Conservation (phyloP, 1,284 basidiomycete genomes). For the Polyporus tsugae region DNA sequence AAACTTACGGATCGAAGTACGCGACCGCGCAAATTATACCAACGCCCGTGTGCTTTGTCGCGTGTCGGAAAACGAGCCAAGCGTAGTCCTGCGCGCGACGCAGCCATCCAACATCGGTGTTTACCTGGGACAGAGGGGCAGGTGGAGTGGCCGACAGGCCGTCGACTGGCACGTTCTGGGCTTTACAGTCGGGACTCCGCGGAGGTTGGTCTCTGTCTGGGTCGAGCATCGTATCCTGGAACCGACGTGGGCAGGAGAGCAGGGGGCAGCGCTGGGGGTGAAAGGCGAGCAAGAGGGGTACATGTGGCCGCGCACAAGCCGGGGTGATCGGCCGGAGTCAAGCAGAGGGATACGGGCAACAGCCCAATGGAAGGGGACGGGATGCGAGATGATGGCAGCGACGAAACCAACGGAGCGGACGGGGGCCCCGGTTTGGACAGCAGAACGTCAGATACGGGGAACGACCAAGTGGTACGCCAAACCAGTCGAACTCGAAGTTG, state of each 20-base stretch:
- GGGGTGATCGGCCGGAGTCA: slow-evolving; percentile 7
- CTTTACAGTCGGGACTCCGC: background rate
- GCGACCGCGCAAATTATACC: slow-evolving; percentile 62
- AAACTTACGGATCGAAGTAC: slow-evolving; percentile 62
- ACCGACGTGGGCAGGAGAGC: background rate
- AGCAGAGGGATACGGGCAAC: background rate
- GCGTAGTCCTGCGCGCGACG: slow-evolving; percentile 13
- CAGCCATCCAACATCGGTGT: slow-evolving; percentile 2
- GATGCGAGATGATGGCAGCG: slow-evolving; percentile 7
- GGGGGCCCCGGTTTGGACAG: slow-evolving; percentile 8
- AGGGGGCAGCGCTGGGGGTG: background rate
- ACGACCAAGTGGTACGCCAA: slow-evolving; percentile 31
- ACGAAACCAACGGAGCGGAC: slow-evolving; percentile 33
- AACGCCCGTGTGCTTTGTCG: slow-evolving; percentile 54
- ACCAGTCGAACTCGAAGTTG: slow-evolving; percentile 10
- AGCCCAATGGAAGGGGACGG: slow-evolving; percentile 12
- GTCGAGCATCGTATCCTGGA: background rate
- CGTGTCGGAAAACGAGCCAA: slow-evolving; percentile 45
- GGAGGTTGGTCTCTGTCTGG: background rate
- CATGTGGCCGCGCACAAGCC: background rate
- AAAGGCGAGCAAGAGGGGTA: slow-evolving; percentile 8
- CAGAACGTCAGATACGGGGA: slow-evolving; percentile 18
- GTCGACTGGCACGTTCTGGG: background rate
- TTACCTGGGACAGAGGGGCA: slow-evolving; percentile 1
- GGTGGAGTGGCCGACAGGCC: background rate